A percentile compares a stretch with the other conserved stretches of the same genome.
phyloP scores from a whole-genome alignment of 352 stramenopile genomes.

The Phytophthora brassicae region DNA sequence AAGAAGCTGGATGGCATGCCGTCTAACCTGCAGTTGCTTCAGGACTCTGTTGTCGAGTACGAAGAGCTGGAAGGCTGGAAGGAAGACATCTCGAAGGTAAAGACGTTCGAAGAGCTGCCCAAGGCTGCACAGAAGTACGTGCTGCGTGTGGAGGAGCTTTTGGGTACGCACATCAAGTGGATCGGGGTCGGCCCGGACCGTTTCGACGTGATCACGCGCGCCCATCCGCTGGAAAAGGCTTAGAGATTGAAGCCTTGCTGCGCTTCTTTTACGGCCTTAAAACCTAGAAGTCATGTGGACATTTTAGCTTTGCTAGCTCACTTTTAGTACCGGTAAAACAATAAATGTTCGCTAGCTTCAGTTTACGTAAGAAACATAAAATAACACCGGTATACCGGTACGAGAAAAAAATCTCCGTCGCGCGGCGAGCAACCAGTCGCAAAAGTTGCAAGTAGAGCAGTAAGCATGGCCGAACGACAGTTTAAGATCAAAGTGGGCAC shows the following conservation, averaged over 20 bases:
- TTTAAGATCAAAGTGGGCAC: conserved; percentile 88
- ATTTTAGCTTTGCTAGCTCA: background rate
- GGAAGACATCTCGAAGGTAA: conserved; percentile 96
- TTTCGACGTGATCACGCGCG: conserved; percentile 92
- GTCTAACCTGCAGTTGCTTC: conserved; percentile 91
- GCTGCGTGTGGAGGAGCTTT: conserved; percentile 95
- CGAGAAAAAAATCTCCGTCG: background rate
- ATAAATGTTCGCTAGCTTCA: conserved; percentile 13
- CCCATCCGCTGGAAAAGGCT: conserved; percentile 73
- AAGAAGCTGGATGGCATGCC: conserved; percentile 95
- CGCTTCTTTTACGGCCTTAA: conserved; percentile 5
- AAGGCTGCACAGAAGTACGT: conserved; percentile 96
- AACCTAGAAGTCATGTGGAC: conserved; percentile 8
- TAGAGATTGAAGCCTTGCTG: conserved; percentile 19
- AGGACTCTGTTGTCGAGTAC: conserved; percentile 95
- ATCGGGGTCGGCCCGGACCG: conserved; percentile 97
- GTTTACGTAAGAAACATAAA: background rate
- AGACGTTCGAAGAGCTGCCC: conserved; percentile 96
- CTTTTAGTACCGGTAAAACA: conserved; percentile 1
- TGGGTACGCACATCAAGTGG: conserved; percentile 97
- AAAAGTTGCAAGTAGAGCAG: too few relatives aligned
- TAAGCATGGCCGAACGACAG: conserved; percentile 57
- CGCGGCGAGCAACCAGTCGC: background rate
- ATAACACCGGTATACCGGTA: conserved; percentile 1
- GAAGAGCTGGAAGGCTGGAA: conserved; percentile 94